Base-by-base conservation (phyloP, 208 protist genomes). In the Leishmania lainsoni region DNA sequence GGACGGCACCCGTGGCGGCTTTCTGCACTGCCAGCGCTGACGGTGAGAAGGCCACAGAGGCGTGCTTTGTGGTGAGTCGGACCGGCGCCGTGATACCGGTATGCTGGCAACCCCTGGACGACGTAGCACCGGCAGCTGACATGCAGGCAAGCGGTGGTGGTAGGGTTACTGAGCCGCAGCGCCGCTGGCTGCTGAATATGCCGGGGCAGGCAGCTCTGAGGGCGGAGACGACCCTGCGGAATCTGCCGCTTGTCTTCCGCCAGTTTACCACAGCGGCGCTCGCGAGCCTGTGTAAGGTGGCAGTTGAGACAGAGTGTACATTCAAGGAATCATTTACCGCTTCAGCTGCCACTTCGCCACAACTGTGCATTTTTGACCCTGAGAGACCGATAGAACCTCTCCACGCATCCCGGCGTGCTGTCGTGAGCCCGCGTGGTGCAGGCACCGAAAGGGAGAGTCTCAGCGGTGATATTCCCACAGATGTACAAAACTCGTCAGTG, bases 221-320 rank as follows among this genome's bases (percentile, higher is more conserved):
- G 8, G 10, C 39, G 39, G 26, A 72, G 42, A 52, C 20, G 5
- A 61, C 76, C 10, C 76, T 79, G 48, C 48, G 6, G 12, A 69
- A 82, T 20, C 81, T 90, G 54, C 87, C 87, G n/a, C 66, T 90
- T 16, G 69, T 83, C 12, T 90, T 90, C 59, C 79, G 74, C 12
- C 87, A 90, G 78, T 83, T 73, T 61, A 83, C 84, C 0, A 22
- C 78, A 3, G 49, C 32, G 8, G 84, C 75, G 35, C 61, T 90
- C 35, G 32, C 78, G 14, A 45, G 22, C 48, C 26, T 87, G 49
- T 90, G 78, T 29, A 65, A 45, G 54, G 54, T 79, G 17, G 81
- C 85, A 8, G 69, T 85, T 52, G 39, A 75, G 75, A 65, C 45
- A 17, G 45, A 74, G 32, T 81, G 80, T 49, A 8, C 20, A 3